A percentile compares a stretch with the other conserved stretches of the same genome.
Evolutionary conservation across 1,139 yeast genomes (phyloP).

Genomic region (Citeromyces hawaiiensis): DNA sequence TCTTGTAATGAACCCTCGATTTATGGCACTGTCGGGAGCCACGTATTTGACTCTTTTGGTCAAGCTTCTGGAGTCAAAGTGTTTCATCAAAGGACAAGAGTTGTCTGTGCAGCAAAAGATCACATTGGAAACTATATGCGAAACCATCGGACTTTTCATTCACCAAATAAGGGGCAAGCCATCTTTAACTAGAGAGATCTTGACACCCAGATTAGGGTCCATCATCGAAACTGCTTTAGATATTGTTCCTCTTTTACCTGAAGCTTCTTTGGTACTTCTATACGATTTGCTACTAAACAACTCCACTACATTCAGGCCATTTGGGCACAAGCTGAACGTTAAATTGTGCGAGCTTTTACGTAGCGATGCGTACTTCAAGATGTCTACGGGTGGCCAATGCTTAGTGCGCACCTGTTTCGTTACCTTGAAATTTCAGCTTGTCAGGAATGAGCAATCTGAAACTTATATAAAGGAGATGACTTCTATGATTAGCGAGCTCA

Average conservation of each 20-base stretch:
- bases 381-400: constrained; percentile 21
- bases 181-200: constrained; percentile 67
- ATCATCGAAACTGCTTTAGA: constrained; percentile 44
- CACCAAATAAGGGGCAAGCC: constrained; percentile 63
- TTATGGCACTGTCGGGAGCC: constrained; percentile 45
- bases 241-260: constrained; percentile 25
- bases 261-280: constrained; percentile 32
- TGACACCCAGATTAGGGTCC: constrained; percentile 65
- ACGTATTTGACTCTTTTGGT: constrained; percentile 40
- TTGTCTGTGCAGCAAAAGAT: constrained; percentile 13
- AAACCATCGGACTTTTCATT: constrained; percentile 37
- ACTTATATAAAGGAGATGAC: constrained; percentile 20
- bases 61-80: constrained; percentile 40
- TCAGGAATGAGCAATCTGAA: constrained; percentile 31
- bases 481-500: constrained; percentile 29
- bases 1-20: constrained; percentile 31
- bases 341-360: constrained; percentile 24
- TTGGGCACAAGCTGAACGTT: constrained; percentile 44
- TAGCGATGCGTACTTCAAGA: constrained; percentile 12
- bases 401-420: constrained; percentile 41
- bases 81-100: constrained; percentile 22
- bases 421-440: constrained; percentile 37
- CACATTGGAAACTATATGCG: constrained; percentile 21
- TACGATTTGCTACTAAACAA: constrained; percentile 37
- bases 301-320: constrained; percentile 76